Evolutionary conservation across 1,284 basidiomycete species (phyloP), one percentile per base, ranked within the genome.

Genomic region (Papiliotrema laurentii): DNA sequence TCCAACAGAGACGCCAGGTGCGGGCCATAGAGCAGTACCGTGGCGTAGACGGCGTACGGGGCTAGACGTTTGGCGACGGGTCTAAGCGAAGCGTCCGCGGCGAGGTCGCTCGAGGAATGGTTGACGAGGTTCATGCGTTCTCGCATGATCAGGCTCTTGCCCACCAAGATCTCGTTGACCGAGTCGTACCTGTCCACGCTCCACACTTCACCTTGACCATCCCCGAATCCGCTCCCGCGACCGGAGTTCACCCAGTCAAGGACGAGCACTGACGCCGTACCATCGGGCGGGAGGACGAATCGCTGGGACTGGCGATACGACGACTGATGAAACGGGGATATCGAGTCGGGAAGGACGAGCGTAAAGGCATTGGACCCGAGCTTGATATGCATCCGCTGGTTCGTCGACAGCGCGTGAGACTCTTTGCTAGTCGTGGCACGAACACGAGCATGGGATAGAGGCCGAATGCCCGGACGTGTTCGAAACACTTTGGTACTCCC

Each of bases 401-500:
- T 54, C 1, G 68, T 68, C 14, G 55, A 47, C 51, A 55, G 41
- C 70, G 67, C 26, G 11, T 22, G 5, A 10, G 21, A n/a, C 25
- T 22, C 39, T 5, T 22, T 26, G 25, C 21, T 24, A n/a, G n/a
- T 21, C 19, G 5, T 5, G 31, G 43, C 18, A 40, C 38, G 24
- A 9, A 19, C 27, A 46, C 73, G 33, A 28, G 41, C 39, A 41
- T 60, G 60, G 1, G 61, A 68, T 22, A 55, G 46, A 3, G 62
- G 66, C 45, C 66, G 62, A 52, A 75, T 75, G 47, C 77, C 81
- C 9, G 78, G 72, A 25, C 89, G 81, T 18, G 78, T 77, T 68
- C 89, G 90, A 77, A 93, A 96, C 22, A 96, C 86, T 69, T 97
- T 96, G 13, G 92, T 96, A 19, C 85, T 87, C n/a, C 90, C 90